A percentile compares a stretch with the other conserved stretches of the same genome.
Conservation (phyloP, 495 filamentous ascomycete genomes). For the Penicillium mononematosum region DNA sequence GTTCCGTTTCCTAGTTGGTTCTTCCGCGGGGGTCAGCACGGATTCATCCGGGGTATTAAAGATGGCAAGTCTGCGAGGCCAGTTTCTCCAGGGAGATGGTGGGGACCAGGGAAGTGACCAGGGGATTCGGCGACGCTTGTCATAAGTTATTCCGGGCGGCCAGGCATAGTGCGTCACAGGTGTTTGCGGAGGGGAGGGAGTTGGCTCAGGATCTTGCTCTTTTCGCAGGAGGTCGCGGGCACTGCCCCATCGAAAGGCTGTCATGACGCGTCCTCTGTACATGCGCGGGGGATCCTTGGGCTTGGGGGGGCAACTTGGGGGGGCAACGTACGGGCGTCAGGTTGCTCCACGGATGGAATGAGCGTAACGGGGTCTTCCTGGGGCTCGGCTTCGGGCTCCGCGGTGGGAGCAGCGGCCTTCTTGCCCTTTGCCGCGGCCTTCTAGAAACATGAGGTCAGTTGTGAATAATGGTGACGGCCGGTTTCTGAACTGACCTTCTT, state of each 20-base stretch:
- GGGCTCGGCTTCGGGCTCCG: background rate
- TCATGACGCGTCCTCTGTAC: background rate
- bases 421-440: background rate
- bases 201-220: background rate
- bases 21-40: constrained; percentile 2
- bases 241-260: background rate
- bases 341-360: background rate
- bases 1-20: constrained; percentile 9
- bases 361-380: background rate
- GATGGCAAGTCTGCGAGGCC: background rate
- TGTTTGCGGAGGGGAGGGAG: background rate
- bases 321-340: constrained; percentile 4
- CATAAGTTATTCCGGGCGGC: background rate
- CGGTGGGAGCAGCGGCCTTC: background rate
- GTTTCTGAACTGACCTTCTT: background rate
- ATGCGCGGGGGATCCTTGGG: background rate
- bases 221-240: background rate
- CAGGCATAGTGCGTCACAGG: background rate
- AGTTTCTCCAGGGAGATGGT: background rate
- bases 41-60: background rate
- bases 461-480: background rate
- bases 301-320: background rate
- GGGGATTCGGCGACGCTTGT: background rate
- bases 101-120: constrained; percentile 5
- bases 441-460: background rate